phyloP scores from a whole-genome alignment of 73 alveolate genomes.

The Paramecium bursaria region DNA sequence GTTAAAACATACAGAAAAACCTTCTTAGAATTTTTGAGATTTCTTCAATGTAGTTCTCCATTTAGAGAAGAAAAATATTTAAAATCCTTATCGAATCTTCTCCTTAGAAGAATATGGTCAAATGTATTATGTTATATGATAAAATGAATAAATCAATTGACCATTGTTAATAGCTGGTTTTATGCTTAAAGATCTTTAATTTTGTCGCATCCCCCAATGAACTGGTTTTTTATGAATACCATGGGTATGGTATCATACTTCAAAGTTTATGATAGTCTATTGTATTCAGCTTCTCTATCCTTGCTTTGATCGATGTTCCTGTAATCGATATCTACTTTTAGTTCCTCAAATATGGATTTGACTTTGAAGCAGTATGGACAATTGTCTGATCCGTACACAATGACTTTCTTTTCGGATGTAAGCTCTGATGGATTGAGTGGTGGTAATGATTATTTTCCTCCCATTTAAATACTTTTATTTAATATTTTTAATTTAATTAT shows the following conservation, averaged over 20 bases:
- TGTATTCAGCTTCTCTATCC: neutral
- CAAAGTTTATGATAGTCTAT: neutral
- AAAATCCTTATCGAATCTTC: too few species aligned
- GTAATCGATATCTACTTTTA: slow-evolving; percentile 37
- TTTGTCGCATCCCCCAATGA: slow-evolving; percentile 26
- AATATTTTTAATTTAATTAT: too few species aligned
- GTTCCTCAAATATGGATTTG: slow-evolving; percentile 22
- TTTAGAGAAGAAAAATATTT: too few species aligned
- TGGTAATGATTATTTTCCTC: too few species aligned
- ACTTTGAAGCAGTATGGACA: slow-evolving; percentile 37
- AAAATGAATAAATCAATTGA: neutral
- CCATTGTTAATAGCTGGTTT: neutral
- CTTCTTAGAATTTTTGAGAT: too few species aligned
- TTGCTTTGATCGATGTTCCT: slow-evolving; percentile 31
- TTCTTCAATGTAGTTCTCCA: too few species aligned
- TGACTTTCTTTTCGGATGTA: slow-evolving; percentile 19
- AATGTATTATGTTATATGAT: neutral
- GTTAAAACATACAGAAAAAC: too few species aligned
- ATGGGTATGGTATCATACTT: slow-evolving; percentile 45
- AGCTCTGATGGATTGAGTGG: too few species aligned
- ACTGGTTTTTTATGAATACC: slow-evolving; percentile 10
- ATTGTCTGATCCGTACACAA: slow-evolving; percentile 40
- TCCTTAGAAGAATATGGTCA: too few species aligned
- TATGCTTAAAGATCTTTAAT: slow-evolving; percentile 40
- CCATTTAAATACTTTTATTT: too few species aligned